A percentile compares a stretch with the other conserved stretches of the same genome.
phyloP scores from a whole-genome alignment of 495 filamentous ascomycete genomes.

The Xeromyces bisporus region DNA sequence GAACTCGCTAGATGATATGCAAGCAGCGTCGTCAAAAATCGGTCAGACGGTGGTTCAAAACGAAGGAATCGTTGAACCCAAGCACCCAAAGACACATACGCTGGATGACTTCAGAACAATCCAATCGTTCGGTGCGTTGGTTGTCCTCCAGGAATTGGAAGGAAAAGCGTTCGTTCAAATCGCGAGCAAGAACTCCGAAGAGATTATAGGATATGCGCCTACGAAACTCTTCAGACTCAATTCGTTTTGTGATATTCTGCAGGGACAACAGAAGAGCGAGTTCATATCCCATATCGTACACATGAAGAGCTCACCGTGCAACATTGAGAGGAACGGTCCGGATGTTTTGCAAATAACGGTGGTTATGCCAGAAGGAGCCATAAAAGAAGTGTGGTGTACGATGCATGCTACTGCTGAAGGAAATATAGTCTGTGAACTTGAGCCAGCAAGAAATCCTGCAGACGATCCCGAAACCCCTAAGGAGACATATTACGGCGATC shows the following conservation, averaged over 20 bases:
- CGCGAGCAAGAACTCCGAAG: constrained; percentile 65
- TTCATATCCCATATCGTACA: constrained; percentile 64
- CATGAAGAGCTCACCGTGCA: constrained; percentile 46
- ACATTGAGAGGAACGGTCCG: constrained; percentile 50
- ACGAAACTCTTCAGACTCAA: constrained; percentile 55
- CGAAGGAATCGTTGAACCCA: too few species aligned
- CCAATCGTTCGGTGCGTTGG: constrained; percentile 58
- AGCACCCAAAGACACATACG: neutral
- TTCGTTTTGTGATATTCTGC: constrained; percentile 57
- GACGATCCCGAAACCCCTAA: neutral
- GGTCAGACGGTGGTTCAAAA: too few species aligned
- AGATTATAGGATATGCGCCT: constrained; percentile 59
- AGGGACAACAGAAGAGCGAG: constrained; percentile 54
- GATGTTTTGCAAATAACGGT: constrained; percentile 68
- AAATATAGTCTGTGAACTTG: constrained; percentile 72
- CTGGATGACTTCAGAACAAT: constrained; percentile 15
- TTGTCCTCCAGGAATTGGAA: constrained; percentile 47
- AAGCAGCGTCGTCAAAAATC: constrained; percentile 7
- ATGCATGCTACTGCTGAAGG: constrained; percentile 49
- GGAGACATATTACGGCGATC: too few species aligned
- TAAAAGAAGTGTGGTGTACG: constrained; percentile 64
- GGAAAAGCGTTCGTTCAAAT: constrained; percentile 48
- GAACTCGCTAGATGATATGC: neutral
- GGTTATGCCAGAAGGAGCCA: constrained; percentile 25
- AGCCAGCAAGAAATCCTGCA: constrained; percentile 52